Evolutionary conservation across 495 filamentous ascomycete genomes (phyloP).

Genomic region (Xylaria intraflava): DNA sequence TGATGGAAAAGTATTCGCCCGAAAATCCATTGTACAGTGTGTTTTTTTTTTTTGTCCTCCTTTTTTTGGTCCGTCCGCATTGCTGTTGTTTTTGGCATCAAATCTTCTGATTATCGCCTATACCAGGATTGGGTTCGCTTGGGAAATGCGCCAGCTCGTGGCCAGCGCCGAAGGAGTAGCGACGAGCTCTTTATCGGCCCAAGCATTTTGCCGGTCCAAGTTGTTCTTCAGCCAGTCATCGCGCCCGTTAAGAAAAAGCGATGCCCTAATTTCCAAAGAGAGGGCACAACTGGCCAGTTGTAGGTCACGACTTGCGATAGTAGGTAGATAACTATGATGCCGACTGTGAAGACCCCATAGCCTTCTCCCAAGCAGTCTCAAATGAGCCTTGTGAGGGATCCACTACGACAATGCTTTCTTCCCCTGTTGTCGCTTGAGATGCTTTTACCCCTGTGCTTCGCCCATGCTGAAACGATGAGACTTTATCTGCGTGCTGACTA

Average conservation of each 20-base stretch:
- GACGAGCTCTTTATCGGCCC: no score
- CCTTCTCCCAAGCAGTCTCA: constrained; percentile 62
- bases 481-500: constrained; percentile 2
- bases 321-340: neutral
- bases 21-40: no score
- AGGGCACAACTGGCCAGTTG: neutral
- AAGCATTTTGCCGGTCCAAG: no score
- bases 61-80: no score
- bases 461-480: constrained; percentile 5
- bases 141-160: no score
- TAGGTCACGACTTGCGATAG: neutral
- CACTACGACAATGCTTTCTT: constrained; percentile 42
- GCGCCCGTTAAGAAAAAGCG: neutral
- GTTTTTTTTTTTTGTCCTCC: no score
- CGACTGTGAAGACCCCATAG: constrained; percentile 18
- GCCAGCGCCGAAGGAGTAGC: no score
- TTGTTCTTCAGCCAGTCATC: neutral
- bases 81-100: no score
- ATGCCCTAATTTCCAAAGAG: no score
- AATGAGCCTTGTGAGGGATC: constrained; percentile 43
- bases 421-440: constrained; percentile 16
- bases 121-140: no score
- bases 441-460: neutral
- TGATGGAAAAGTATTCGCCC: neutral
- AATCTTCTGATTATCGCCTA: no score